Base-by-base conservation (phyloP, 2,329 filamentous ascomycete species). In the Hirsutella minnesotensis region DNA sequence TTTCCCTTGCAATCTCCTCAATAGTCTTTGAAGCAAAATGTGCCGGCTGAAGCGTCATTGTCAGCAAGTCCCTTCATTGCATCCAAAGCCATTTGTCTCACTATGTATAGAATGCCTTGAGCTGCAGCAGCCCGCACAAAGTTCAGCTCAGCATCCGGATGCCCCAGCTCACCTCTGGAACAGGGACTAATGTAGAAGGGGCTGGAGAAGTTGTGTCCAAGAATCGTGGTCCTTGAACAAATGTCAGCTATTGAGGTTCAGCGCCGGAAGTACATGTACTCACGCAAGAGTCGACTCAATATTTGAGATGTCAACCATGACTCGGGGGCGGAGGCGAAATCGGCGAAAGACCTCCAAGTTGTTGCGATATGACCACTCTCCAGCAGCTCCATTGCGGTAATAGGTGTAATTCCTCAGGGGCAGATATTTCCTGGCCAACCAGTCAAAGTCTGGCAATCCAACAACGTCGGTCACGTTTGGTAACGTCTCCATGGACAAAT, bases 161-260 rank as follows among this genome's bases (percentile, higher is more conserved):
- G 62, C 8, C 54, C 71, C 41, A 67, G 65, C 22, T 56, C 65
- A 16, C 58, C 71, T 5, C 62, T 60, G 21, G 70, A 68, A 9
- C 65, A 67, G 4, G 72, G 70, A 44, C 62, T 63, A 52, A 76
- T 75, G 59, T 70, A 76, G 59, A 76, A 69, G n/a, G 72, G 72
- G 0, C 66, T 64, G 1, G 65, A 69, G 55, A 73, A 71, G 56
- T 73, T 70, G 58, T 72, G 59, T 27, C 72, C 72, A 29, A 75
- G 58, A 42, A 75, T 68, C 16, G 64, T 71, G 5, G 70, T 73
- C 15, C 63, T 63, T 40, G 35, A 9, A 20, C 29, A 21, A 3
- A 16, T 38, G 44, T 48, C 38, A 49, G 46, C 18, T 7, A n/a
- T 33, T 27, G 22, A 7, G 24, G n/a, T n/a, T n/a, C n/a, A n/a